Percentiles rank a stretch among this genome's conserved stretches.
Evolutionary conservation across 2,329 filamentous ascomycete species (phyloP).

Genomic region (Nannizziopsis barbatae): DNA sequence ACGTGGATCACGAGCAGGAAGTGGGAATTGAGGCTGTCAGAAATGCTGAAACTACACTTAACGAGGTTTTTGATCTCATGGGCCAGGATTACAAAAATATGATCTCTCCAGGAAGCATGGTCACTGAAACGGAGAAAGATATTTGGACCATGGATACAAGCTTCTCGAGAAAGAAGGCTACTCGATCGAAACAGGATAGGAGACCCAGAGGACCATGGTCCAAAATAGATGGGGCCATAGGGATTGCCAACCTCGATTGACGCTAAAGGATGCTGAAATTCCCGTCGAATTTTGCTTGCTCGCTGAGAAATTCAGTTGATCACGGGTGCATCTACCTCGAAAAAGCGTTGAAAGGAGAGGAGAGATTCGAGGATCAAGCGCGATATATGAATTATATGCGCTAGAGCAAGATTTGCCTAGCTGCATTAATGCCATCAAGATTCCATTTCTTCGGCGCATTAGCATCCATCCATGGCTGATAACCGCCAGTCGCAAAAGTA

Average conservation of each 20-base stretch:
- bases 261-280: not conserved
- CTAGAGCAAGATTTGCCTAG: too few relatives aligned
- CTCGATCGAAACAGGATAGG: conserved; percentile 18
- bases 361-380: too few relatives aligned
- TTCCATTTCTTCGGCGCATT: too few relatives aligned
- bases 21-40: conserved; percentile 24
- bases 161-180: conserved; percentile 17
- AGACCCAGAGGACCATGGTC: conserved; percentile 29
- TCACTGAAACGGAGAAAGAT: conserved; percentile 13
- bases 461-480: too few relatives aligned
- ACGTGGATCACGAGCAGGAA: conserved; percentile 25
- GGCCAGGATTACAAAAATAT: conserved; percentile 26
- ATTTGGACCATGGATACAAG: conserved; percentile 25
- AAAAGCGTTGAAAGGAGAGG: too few relatives aligned
- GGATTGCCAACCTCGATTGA: conserved; percentile 11
- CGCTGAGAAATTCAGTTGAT: too few relatives aligned
- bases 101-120: conserved; percentile 10
- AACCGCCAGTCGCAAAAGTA: too few relatives aligned
- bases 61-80: conserved; percentile 25
- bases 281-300: too few relatives aligned
- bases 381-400: too few relatives aligned
- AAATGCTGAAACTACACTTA: conserved; percentile 23
- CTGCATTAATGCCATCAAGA: too few relatives aligned
- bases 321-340: too few relatives aligned
- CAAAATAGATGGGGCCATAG: conserved; percentile 28